Percentiles rank a stretch among this genome's conserved stretches.
phyloP scores from a whole-genome alignment of 2,329 filamentous ascomycete species.

The Tolypocladium cylindrosporum region DNA sequence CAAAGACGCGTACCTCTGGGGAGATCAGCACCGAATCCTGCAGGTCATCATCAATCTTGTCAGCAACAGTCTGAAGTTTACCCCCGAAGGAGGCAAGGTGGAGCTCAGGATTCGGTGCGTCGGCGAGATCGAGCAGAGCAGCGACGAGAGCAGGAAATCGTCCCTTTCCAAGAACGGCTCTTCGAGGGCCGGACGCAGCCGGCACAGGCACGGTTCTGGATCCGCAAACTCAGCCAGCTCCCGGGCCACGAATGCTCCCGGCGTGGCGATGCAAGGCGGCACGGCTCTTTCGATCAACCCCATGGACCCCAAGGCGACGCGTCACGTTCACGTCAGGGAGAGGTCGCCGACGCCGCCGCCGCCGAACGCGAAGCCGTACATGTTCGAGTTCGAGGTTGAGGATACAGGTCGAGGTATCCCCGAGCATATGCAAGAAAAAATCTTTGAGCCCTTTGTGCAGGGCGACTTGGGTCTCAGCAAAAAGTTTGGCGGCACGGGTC shows the following conservation, averaged over 20 bases:
- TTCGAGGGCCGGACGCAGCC: conserved; percentile 27
- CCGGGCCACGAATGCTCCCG: conserved; percentile 17
- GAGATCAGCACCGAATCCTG: conserved; percentile 83
- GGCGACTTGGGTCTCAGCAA: conserved; percentile 84
- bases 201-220: conserved; percentile 31
- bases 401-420: conserved; percentile 85
- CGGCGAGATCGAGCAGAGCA: conserved; percentile 40
- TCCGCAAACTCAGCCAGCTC: conserved; percentile 43
- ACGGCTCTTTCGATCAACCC: conserved; percentile 55
- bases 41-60: conserved; percentile 93
- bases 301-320: conserved; percentile 42
- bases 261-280: conserved; percentile 23
- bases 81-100: conserved; percentile 65
- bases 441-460: conserved; percentile 92
- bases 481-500: conserved; percentile 80
- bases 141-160: conserved; percentile 39
- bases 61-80: conserved; percentile 88
- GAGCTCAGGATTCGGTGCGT: conserved; percentile 66
- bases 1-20: conserved; percentile 81
- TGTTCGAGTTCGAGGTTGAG: conserved; percentile 81
- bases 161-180: conserved; percentile 37
- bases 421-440: conserved; percentile 63
- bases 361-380: conserved; percentile 50
- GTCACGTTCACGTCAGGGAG: conserved; percentile 40
- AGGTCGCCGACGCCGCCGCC: conserved; percentile 52